Evolutionary conservation across 345 rosid genomes (phyloP).

Genomic region (Nasturtium officinale): DNA sequence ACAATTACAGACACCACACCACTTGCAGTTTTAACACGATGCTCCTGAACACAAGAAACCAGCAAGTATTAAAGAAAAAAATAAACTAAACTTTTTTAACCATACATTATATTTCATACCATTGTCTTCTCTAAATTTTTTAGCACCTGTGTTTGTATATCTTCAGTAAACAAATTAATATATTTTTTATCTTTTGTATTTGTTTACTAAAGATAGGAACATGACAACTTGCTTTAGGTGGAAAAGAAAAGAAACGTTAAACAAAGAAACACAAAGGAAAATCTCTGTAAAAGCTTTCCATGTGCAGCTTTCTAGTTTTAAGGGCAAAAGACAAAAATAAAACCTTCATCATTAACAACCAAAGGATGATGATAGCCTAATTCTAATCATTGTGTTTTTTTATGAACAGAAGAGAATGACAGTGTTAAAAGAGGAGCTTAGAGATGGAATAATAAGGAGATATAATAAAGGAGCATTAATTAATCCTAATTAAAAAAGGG

Average conservation of each 20-base stretch:
- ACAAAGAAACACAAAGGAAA: constrained; percentile 21
- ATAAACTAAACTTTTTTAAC: neutral
- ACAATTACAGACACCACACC: constrained; percentile 88
- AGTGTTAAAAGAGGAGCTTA: constrained; percentile 45
- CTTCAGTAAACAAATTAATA: constrained; percentile 32
- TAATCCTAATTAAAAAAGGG: constrained; percentile 28
- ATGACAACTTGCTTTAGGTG: constrained; percentile 42
- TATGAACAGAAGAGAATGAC: constrained; percentile 42
- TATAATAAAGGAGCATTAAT: constrained; percentile 30
- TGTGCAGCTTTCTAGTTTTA: constrained; percentile 51
- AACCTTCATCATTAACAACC: constrained; percentile 38
- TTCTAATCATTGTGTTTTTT: constrained; percentile 50
- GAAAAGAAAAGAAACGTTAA: constrained; percentile 1
- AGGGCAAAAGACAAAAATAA: constrained; percentile 29
- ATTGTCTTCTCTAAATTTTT: constrained; percentile 36
- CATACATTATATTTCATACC: constrained; percentile 25
- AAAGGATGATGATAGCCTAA: constrained; percentile 32
- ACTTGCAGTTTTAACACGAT: constrained; percentile 65
- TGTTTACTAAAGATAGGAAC: constrained; percentile 24
- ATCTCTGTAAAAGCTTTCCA: constrained; percentile 52
- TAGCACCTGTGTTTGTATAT: constrained; percentile 9
- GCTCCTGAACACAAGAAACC: constrained; percentile 60
- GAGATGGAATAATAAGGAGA: constrained; percentile 35
- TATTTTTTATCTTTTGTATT: constrained; percentile 23
- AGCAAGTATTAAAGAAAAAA: constrained; percentile 10